Conservation (phyloP, 495 filamentous ascomycete species). For the Xylaria bambusicola region DNA sequence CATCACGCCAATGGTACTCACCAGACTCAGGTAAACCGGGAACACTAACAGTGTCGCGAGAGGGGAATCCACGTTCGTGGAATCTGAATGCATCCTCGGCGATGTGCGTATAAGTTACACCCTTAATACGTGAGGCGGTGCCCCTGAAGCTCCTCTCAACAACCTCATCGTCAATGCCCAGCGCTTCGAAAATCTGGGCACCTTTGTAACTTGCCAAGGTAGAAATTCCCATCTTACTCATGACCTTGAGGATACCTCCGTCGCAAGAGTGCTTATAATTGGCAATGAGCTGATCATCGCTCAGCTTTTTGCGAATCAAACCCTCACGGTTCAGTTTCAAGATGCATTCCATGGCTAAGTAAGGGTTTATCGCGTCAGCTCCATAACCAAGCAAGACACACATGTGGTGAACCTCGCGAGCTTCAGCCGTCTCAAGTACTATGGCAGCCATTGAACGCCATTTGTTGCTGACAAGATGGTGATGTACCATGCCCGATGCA, state of each 20-base stretch:
- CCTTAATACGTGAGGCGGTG: conserved; percentile 93
- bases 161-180: conserved; percentile 92
- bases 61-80: conserved; percentile 94
- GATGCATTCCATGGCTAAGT: conserved; percentile 97
- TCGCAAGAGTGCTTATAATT: conserved; percentile 99
- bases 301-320: conserved; percentile 85
- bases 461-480: conserved; percentile 95
- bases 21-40: conserved; percentile 90
- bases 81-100: conserved; percentile 96
- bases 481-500: conserved; percentile 93
- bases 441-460: conserved; percentile 90
- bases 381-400: conserved; percentile 96
- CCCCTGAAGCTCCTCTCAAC: conserved; percentile 97
- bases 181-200: conserved; percentile 98
- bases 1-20: conserved; percentile 99
- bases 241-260: conserved; percentile 98
- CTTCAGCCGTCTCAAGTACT: conserved; percentile 92
- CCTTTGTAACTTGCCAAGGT: conserved; percentile 98
- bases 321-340: conserved; percentile 97
- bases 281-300: conserved; percentile 80
- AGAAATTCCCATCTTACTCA: conserved; percentile 99
- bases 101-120: conserved; percentile 93
- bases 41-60: conserved; percentile 74
- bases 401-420: conserved; percentile 98
- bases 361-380: conserved; percentile 94